These are phyloP conservation scores for Leccinum subgranulosum DNA, from an alignment of 768 basidiomycete species.

Conservation along the genomic window DNA sequence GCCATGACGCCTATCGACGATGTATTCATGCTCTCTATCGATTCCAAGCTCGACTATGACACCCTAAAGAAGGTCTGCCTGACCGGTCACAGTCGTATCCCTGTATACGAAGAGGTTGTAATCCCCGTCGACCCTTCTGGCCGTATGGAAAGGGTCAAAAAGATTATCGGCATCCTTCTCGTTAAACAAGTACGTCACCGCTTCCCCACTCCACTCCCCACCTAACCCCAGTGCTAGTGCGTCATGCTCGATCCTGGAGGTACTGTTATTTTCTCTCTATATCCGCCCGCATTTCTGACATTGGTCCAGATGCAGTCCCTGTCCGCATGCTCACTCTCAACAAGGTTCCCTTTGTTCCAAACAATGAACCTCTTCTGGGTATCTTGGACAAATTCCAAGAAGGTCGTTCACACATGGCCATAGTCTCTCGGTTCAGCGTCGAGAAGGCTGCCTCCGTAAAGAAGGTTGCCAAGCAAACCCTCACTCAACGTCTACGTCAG, in stretches of 20 bases:
- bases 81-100: conserved; percentile 82
- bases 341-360: conserved; percentile 82
- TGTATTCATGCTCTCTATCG: conserved; percentile 87
- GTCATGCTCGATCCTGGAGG: conserved; percentile 85
- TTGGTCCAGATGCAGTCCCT: conserved; percentile 65
- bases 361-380: conserved; percentile 79
- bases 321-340: conserved; percentile 82
- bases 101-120: conserved; percentile 77
- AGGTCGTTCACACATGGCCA: conserved; percentile 88
- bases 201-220: background rate
- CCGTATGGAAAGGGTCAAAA: conserved; percentile 60
- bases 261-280: conserved; percentile 14
- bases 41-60: conserved; percentile 78
- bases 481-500: conserved; percentile 74
- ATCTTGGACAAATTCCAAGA: conserved; percentile 90
- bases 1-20: conserved; percentile 80
- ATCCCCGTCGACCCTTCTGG: conserved; percentile 40
- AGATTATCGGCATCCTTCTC: conserved; percentile 81
- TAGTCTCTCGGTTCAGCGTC: conserved; percentile 74
- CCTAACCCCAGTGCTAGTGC: conserved; percentile 38
- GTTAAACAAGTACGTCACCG: conserved; percentile 61
- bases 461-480: conserved; percentile 74
- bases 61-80: conserved; percentile 71
- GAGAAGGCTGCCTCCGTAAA: conserved; percentile 79
- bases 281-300: background rate